These are phyloP conservation scores for Arabis alpina DNA, from an alignment of 345 rosid genomes.

Conservation along the genomic window DNA sequence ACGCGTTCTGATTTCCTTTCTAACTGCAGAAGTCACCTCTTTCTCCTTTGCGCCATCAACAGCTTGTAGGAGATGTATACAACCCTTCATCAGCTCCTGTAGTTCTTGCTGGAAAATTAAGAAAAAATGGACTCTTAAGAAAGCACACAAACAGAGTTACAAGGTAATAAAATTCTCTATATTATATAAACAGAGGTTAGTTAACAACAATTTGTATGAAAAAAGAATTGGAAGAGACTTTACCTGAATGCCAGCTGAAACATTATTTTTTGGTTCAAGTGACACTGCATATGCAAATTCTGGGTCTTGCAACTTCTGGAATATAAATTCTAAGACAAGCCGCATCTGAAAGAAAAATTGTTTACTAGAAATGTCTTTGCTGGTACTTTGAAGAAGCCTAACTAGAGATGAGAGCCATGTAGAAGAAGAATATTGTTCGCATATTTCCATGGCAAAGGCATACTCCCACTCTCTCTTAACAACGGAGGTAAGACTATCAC, in stretches of 20 bases:
- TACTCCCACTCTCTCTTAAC: conserved; percentile 78
- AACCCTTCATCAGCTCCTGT: conserved; percentile 72
- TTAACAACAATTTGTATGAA: not conserved
- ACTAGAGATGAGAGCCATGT: conserved; percentile 91
- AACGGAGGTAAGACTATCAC: conserved; percentile 46
- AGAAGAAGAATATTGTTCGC: conserved; percentile 72
- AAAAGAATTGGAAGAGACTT: conserved; percentile 5
- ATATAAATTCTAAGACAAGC: conserved; percentile 62
- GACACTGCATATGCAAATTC: conserved; percentile 69
- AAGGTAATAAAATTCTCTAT: conserved; percentile 16
- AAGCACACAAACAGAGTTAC: conserved; percentile 20
- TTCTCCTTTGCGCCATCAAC: conserved; percentile 57
- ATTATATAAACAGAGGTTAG: not conserved
- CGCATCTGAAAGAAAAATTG: conserved; percentile 53
- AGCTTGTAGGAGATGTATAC: conserved; percentile 57
- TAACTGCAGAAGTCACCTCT: conserved; percentile 43
- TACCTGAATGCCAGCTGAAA: conserved; percentile 73
- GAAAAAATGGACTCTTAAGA: conserved; percentile 5
- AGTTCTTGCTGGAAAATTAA: conserved; percentile 59
- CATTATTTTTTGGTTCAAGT: conserved; percentile 60
- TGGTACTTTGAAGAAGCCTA: conserved; percentile 56
- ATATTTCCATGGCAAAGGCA: conserved; percentile 72
- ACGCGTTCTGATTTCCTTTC: conserved; percentile 60
- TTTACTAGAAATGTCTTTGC: conserved; percentile 43
- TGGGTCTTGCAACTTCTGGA: conserved; percentile 76